These are phyloP conservation scores for Hysterium pulicare DNA, from an alignment of 2,329 filamentous ascomycete species.

Conservation along the genomic window DNA sequence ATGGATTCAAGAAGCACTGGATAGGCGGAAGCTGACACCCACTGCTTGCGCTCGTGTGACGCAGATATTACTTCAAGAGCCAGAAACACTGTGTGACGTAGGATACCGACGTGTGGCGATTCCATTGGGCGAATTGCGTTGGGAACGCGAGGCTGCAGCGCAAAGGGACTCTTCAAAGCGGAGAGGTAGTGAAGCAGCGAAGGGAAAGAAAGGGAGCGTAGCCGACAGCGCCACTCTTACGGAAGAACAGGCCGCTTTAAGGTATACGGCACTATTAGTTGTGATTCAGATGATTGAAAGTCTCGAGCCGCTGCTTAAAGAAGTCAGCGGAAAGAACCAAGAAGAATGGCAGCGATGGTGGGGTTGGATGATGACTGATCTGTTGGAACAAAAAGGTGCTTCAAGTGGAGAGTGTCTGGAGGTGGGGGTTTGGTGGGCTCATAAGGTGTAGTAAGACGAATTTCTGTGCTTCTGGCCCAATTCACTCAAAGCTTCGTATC, in stretches of 20 bases:
- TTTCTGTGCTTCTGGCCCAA: no score
- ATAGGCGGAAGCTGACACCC: slow-evolving; percentile 64
- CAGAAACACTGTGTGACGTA: slow-evolving; percentile 66
- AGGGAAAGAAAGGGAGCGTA: slow-evolving; percentile 31
- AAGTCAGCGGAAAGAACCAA: slow-evolving; percentile 79
- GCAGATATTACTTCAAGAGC: slow-evolving; percentile 76
- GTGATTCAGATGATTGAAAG: slow-evolving; percentile 81
- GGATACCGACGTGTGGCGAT: slow-evolving; percentile 78
- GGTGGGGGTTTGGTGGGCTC: slow-evolving; percentile 63
- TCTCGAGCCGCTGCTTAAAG: slow-evolving; percentile 76
- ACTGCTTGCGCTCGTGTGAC: slow-evolving; percentile 77
- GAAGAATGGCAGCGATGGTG: slow-evolving; percentile 94
- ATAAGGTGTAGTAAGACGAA: no score
- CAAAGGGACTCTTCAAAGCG: slow-evolving; percentile 40
- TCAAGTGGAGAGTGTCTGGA: slow-evolving; percentile 81
- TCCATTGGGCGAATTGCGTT: slow-evolving; percentile 77
- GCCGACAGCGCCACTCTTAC: slow-evolving; percentile 54
- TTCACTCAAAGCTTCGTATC: no score
- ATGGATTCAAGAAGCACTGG: slow-evolving; percentile 75
- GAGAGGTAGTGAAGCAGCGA: slow-evolving; percentile 52
- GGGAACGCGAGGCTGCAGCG: slow-evolving; percentile 70
- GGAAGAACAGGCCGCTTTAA: slow-evolving; percentile 67
- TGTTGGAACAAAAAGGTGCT: slow-evolving; percentile 75
- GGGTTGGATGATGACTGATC: slow-evolving; percentile 78
- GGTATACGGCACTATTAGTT: slow-evolving; percentile 75